Percentiles rank a stretch among this genome's conserved stretches.
These are phyloP conservation scores for Ascochyta lentis DNA, from an alignment of 2,329 filamentous ascomycete species.

Conservation along the genomic window DNA sequence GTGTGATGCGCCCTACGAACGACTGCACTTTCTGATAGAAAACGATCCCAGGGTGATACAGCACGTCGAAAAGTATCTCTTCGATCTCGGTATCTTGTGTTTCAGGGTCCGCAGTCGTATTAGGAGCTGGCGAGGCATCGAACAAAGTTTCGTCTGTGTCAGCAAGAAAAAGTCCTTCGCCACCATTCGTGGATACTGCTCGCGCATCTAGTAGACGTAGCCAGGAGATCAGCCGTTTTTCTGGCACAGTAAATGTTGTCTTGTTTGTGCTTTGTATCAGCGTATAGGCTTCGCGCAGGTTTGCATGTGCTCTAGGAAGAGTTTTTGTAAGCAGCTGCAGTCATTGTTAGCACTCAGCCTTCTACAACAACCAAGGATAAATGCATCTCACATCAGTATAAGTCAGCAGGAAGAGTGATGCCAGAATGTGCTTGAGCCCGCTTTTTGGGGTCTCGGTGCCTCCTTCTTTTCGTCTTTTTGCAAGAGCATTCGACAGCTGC, in stretches of 20 bases:
- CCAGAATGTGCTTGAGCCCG: constrained; percentile 54
- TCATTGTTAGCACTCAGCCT: constrained; percentile 29
- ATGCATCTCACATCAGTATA: constrained; percentile 57
- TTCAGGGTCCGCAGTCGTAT: constrained; percentile 37
- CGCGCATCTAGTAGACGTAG: constrained; percentile 62
- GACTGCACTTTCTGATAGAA: constrained; percentile 66
- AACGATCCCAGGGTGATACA: constrained; percentile 63
- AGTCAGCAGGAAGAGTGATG: constrained; percentile 61
- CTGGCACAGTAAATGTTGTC: constrained; percentile 37
- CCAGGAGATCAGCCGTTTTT: constrained; percentile 62
- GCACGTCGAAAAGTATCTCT: constrained; percentile 61
- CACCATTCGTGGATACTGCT: constrained; percentile 61
- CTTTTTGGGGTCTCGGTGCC: constrained; percentile 19
- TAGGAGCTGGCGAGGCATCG: constrained; percentile 53
- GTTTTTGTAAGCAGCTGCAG: constrained; percentile 35
- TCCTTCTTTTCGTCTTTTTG: constrained; percentile 22
- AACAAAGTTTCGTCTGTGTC: constrained; percentile 58
- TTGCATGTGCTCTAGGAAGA: constrained; percentile 54
- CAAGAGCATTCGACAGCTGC: constrained; percentile 32
- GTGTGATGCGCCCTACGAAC: constrained; percentile 64
- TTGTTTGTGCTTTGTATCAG: constrained; percentile 51
- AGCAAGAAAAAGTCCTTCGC: constrained; percentile 61
- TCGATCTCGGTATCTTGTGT: constrained; percentile 49
- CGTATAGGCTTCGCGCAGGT: constrained; percentile 59
- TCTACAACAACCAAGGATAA: not conserved